These are phyloP conservation scores for Clitopilus passeckerianus DNA, from an alignment of 768 basidiomycete genomes.

Conservation along the genomic window DNA sequence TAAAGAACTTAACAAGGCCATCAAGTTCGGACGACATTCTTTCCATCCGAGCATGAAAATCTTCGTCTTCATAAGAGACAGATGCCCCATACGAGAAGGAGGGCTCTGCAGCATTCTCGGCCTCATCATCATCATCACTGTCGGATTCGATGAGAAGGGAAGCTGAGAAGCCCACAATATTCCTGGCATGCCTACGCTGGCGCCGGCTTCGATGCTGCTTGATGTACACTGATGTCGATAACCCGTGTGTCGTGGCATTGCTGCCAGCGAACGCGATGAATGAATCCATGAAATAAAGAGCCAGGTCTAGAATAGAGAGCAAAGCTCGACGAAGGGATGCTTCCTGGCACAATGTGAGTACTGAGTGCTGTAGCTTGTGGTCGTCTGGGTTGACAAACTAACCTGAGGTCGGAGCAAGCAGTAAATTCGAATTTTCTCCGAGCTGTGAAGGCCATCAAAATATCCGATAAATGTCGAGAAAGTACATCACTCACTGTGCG, in stretches of 20 bases:
- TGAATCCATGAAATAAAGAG: conserved; percentile 61
- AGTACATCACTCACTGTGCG: conserved; percentile 49
- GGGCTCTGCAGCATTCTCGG: conserved; percentile 21
- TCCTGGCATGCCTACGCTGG: conserved; percentile 45
- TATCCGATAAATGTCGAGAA: not conserved
- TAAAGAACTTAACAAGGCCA: conserved; percentile 62
- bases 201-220: conserved; percentile 62
- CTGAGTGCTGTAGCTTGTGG: too few relatives aligned
- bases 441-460: conserved; percentile 28
- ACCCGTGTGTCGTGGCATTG: conserved; percentile 54
- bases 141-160: conserved; percentile 25
- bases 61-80: conserved; percentile 36
- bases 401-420: conserved; percentile 66
- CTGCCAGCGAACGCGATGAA: conserved; percentile 60
- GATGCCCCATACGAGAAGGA: conserved; percentile 37
- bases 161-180: conserved; percentile 60
- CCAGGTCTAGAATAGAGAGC: conserved; percentile 68
- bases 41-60: conserved; percentile 46
- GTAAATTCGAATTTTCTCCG: conserved; percentile 53
- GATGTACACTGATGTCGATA: conserved; percentile 44
- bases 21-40: conserved; percentile 68
- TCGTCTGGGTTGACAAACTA: conserved; percentile 7
- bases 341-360: conserved; percentile 37
- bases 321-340: conserved; percentile 61
- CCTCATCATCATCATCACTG: conserved; percentile 31